Evolutionary conservation across 768 basidiomycete species (phyloP).

Genomic region (Phylloporus scabripes): DNA sequence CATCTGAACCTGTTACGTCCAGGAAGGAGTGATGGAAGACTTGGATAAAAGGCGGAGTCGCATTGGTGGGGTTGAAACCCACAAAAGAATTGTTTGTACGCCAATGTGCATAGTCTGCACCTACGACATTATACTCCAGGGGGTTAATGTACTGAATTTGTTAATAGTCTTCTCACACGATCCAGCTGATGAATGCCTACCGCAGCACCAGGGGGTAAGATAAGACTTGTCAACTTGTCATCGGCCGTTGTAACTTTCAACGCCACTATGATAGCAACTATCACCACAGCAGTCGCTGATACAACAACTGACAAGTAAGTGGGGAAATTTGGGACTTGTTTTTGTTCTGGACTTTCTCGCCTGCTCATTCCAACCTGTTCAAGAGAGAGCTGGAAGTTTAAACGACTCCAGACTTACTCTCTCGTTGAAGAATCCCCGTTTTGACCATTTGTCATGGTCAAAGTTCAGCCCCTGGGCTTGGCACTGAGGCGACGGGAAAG

Average conservation of each 20-base stretch:
- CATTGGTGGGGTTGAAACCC: constrained; percentile 61
- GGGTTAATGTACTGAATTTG: constrained; percentile 46
- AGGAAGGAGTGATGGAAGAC: constrained; percentile 51
- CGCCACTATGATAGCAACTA: background rate
- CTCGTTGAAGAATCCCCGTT: too few relatives aligned
- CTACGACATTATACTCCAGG: constrained; percentile 46
- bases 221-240: background rate
- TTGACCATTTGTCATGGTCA: background rate
- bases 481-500: background rate
- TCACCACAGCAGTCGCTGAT: background rate
- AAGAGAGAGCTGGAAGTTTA: background rate
- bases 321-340: background rate
- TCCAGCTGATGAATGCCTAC: constrained; percentile 11
- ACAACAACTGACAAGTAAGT: background rate
- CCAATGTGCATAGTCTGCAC: constrained; percentile 37
- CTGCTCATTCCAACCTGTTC: background rate
- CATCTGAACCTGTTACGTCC: constrained; percentile 48
- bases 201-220: constrained; percentile 20
- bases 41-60: constrained; percentile 55
- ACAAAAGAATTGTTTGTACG: constrained; percentile 33
- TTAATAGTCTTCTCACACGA: background rate
- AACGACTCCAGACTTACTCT: background rate
- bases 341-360: background rate
- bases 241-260: background rate
- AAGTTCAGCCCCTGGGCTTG: background rate